Evolutionary conservation across 2,329 filamentous ascomycete species (phyloP), one percentile per base, ranked within the genome.

Genomic region (Arthrobotrys conoides): DNA sequence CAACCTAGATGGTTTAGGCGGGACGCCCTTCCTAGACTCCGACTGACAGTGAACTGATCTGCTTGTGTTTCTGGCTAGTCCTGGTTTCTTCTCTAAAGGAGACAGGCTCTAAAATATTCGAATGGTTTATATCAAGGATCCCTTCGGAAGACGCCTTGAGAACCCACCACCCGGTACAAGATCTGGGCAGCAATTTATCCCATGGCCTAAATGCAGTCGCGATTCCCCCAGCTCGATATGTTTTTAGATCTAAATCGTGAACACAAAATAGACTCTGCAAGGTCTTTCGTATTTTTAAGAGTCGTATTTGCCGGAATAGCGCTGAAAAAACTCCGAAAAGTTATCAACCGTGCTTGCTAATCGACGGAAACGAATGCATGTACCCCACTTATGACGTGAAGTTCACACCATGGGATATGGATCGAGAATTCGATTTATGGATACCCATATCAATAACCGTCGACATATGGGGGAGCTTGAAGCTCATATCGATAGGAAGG

Each of bases 11-110:
- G 24, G 38, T 27, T 46, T 36, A 27, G 24, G 68, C 75, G 75
- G 75, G 75, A 78, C 61, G 53, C 59, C 44, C 64, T 78, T 71
- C 72, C 75, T 78, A 72, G 63, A 78, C 75, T 78, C 75, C 75
- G 75, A 36, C 27, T 41, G 33, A 49, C 49, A 36, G 33, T 41
- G 48, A 55, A 24, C 33, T 48, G 41, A 65, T 38, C 65, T 46
- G 44, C 44, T 16, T 5, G 18, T 57, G 36, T 20, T 59, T 55
- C 22, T 41, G 20, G 57, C 48, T 38, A 44, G 9, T 33, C 68
- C 55, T 27, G 3, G 36, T 24, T 27, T 59, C 16, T 27, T 36
- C 27, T 33, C 49, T n/a, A 36, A 36, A 18, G 10, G 20, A 16
- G 24, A 53, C 63, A 24, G 12, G 30, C 44, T 27, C 63, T 51